Evolutionary conservation across 257 asterid genomes (phyloP), one percentile per base, ranked within the genome.

Genomic region (Anisodus tanguticus): DNA sequence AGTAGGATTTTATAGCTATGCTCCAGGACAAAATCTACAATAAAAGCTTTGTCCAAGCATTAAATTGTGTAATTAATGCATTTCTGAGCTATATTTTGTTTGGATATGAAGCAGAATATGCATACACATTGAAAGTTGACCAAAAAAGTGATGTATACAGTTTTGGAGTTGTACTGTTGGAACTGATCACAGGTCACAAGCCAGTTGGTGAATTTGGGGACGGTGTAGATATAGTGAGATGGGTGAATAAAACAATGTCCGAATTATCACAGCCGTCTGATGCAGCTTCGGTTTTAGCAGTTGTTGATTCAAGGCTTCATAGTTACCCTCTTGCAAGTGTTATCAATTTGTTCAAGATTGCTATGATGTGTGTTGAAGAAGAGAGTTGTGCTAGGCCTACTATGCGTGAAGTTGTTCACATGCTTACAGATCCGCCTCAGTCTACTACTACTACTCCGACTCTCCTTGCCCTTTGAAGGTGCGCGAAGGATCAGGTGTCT

Each of bases 151-250:
- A 95, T 31, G 98, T 95, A 1, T 95, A 94, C 83, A 95, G 98
- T 89, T 95, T 95, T 17, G 98, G 98, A 0, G 98, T 95, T 2
- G 98, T 95, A 59, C 85, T 95, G 19, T 82, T 95, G 78, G 98
- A 95, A 83, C 88, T 95, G 37, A 92, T 95, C 87, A 88, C 94
- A 0, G 98, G 98, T 35, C 80, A 91, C 45, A 94, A 88, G 81
- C 98, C 98, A 0, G 98, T 95, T 47, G 98, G 98, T 0, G 98
- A 91, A 79, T 95, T 95, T 22, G 98, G 98, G 17, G 97, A 92
- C 17, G 98, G 98, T 0, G 97, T 95, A 62, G 98, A 95, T 85
- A 95, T 95, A 6, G 99, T 95, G 58, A 89, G 92, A 83, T 95
- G 99, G 99, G 97, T 93, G 5, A 67, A 84, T 80, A 87, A 91